Evolutionary conservation across 164 flowering plant genomes (phyloP).

Genomic region (Euptelea pleiosperma): DNA sequence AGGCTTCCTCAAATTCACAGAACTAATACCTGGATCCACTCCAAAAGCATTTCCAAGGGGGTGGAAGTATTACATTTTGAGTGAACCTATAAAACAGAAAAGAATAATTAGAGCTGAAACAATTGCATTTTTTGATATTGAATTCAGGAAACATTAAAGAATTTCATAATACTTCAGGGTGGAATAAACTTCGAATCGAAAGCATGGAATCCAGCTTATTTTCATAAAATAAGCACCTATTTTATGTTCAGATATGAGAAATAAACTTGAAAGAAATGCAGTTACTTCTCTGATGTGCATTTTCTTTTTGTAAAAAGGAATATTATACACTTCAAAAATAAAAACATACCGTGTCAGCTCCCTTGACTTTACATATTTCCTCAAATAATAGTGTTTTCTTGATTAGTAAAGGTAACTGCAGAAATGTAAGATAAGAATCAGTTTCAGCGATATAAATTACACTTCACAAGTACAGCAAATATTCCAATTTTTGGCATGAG

Average conservation of each 20-base stretch:
- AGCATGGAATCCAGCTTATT: too few relatives aligned
- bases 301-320: not conserved
- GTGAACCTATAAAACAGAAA: constrained; percentile 33
- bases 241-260: not conserved
- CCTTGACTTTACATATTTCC: constrained; percentile 60
- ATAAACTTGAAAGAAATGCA: not conserved
- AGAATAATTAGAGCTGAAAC: not conserved
- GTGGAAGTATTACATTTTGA: constrained; percentile 14
- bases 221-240: not conserved
- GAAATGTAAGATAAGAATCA: constrained; percentile 1
- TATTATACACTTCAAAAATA: not conserved
- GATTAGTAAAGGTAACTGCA: constrained; percentile 78
- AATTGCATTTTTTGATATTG: not conserved
- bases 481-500: too few relatives aligned
- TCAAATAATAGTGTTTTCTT: constrained; percentile 43
- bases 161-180: too few relatives aligned
- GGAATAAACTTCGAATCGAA: too few relatives aligned
- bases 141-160: too few relatives aligned
- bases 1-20: not conserved
- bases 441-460: too few relatives aligned
- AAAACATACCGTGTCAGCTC: constrained; percentile 39
- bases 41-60: constrained; percentile 61
- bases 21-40: constrained; percentile 71
- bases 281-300: not conserved
- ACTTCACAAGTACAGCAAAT: too few relatives aligned